phyloP scores from a whole-genome alignment of 441 rosid genomes.

The Brassica balearica region DNA sequence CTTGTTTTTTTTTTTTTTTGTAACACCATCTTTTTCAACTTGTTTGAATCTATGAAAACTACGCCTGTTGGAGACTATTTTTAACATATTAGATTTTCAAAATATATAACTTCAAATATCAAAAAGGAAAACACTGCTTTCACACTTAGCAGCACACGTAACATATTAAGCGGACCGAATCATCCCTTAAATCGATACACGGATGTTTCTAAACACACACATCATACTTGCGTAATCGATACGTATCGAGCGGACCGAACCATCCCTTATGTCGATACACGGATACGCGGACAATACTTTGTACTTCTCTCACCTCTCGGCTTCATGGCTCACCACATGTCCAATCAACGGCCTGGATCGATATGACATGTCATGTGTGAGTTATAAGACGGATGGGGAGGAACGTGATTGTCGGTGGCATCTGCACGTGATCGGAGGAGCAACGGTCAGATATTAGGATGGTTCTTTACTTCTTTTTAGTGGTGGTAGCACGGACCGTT shows the following conservation, averaged over 20 bases:
- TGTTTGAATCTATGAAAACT: conserved; percentile 13
- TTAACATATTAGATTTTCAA: background rate
- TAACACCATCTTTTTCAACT: background rate
- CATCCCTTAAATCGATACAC: conserved; percentile 2
- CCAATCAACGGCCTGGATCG: conserved; percentile 33
- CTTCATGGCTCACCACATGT: conserved; percentile 28
- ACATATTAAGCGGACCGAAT: conserved; percentile 24
- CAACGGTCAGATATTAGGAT: conserved; percentile 39
- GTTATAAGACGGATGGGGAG: conserved; percentile 24
- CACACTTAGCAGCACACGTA: conserved; percentile 23
- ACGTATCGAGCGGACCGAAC: conserved; percentile 1
- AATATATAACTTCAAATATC: conserved; percentile 4
- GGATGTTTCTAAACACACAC: background rate
- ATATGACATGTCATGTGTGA: conserved; percentile 23
- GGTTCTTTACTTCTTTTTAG: conserved; percentile 14
- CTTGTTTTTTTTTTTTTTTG: background rate
- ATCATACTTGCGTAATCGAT: background rate
- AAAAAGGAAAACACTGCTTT: background rate
- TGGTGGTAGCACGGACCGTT: conserved; percentile 40
- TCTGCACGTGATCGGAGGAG: conserved; percentile 42
- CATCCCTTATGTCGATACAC: conserved; percentile 5
- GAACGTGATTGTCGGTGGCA: conserved; percentile 43
- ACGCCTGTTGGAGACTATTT: conserved; percentile 5
- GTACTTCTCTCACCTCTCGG: conserved; percentile 1
- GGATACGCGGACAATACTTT: conserved; percentile 21